Evolutionary conservation across 495 filamentous ascomycete species (phyloP), one percentile per base, ranked within the genome.

Genomic region (Daldinia vernicosa): DNA sequence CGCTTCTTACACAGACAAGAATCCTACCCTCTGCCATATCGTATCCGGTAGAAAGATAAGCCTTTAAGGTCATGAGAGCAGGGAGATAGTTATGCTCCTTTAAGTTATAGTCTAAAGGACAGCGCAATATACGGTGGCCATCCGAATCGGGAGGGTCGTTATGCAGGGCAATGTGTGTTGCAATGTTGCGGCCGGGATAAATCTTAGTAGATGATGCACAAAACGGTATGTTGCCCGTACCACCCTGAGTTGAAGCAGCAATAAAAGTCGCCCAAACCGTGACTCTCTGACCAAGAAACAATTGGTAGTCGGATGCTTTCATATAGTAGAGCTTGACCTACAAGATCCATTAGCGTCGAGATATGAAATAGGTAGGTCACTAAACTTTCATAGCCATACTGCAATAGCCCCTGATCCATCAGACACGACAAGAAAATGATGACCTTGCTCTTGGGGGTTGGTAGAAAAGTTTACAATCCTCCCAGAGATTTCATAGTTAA

Each of bases 351-450:
- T 26, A 47, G 51, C 26, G 60, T 32, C 12, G 7, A 45, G 8
- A 43, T 15, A 30, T 53, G 2, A 33, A 54, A 22, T 27, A 12
- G 1, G 27, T 27, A 12, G 1, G 27, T 22, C 12, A 54, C 12
- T 26, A 33, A 12, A 6, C 35, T 6, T 14, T 9, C 12, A 37
- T 32, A 6, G 22, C 65, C 79, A 35, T 74, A 90, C 89, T 6
- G 80, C 83, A 50, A 90, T 78, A 11, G 82, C 82, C 4, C 84
- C 89, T 24, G 83, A 84, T 60, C 87, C 79, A 76, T 92, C 89
- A 61, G 84, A 86, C 1, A 91, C 69, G 54, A 85, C 79, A 17
- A 90, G 60, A 37, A 84, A 85, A 47, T 89, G 78, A 74, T 81
- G 87, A 0, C 87, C 86, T 54, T 55, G 37, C n/a, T 72, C 54